Base-by-base conservation (phyloP, 805 yeast species). In the Blastobotrys chiropterorum region DNA sequence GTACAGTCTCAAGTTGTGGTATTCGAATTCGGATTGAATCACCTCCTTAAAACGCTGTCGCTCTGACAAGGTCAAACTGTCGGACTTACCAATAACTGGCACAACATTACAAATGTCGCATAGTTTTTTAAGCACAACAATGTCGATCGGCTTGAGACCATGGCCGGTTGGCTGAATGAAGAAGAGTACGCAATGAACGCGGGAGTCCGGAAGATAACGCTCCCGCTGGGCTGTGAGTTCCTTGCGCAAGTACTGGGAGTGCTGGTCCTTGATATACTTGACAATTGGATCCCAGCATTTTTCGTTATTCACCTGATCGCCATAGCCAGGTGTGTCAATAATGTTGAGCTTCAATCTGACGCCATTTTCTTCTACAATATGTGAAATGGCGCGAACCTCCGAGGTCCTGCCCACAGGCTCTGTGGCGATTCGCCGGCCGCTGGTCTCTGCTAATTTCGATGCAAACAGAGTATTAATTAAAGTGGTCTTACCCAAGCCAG, bases 301-400 rank as follows among this genome's bases (percentile, higher is more conserved):
- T 63, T 87, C 95, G 70, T 90, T 90, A 73, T 90, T 87, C 59
- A 94, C 86, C 72, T 87, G 96, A 75, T 94, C 99, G 40, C 97
- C 98, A 74, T 89, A 94, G 14, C 98, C 98, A 17, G 98, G 98
- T 2, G 99, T 94, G 67, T 94, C 99, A 65, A 94, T 87, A 51
- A 94, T 82, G 62, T 89, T 90, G 57, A 94, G 73, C 62, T 85
- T 85, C 67, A 94, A 80, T 56, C 83, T 82, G 52, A 94, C 98
- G 58, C 86, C 86, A 67, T 89, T 90, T 71, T 94, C 99, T 52
- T 81, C 70, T 58, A 94, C 76, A 15, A 78, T 76, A 46, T 65
- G 68, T 30, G 68, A 55, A n/a, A 62, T 61, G 6, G 64, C 57
- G 47, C 64, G 79, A 67, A 92, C 85, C 66, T 90, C 97, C 2